These are phyloP conservation scores for Nemania sp. DNA, from an alignment of 2,329 filamentous ascomycete genomes.

Conservation along the genomic window DNA sequence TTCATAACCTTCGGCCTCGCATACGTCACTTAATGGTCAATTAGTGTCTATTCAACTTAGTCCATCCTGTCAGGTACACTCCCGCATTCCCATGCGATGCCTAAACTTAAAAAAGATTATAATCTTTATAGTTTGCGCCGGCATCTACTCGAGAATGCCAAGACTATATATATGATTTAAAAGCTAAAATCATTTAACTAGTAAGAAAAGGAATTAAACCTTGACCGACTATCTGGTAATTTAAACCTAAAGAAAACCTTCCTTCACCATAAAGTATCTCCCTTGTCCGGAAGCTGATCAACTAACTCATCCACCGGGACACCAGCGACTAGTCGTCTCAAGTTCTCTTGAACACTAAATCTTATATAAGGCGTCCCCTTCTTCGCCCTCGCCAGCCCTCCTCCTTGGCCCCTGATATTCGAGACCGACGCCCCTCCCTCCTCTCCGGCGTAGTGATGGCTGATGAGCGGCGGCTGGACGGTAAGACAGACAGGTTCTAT, in stretches of 20 bases:
- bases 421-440: slow-evolving; percentile 36
- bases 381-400: slow-evolving; percentile 40
- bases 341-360: slow-evolving; percentile 45
- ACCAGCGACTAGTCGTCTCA: slow-evolving; percentile 36
- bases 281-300: slow-evolving; percentile 46
- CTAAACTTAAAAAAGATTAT: no score
- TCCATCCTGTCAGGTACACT: no score
- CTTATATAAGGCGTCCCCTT: slow-evolving; percentile 47
- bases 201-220: no score
- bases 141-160: no score
- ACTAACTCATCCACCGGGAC: slow-evolving; percentile 34
- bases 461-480: slow-evolving; percentile 48
- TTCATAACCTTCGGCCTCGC: no score
- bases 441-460: slow-evolving; percentile 43
- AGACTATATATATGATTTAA: no score
- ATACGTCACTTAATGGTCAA: no score
- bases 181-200: no score
- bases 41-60: no score
- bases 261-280: slow-evolving; percentile 42
- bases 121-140: no score
- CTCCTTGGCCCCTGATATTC: slow-evolving; percentile 45
- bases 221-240: no score
- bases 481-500: slow-evolving; percentile 43
- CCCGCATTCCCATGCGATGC: no score
- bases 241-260: background rate